These are phyloP conservation scores for Thelonectria rubi DNA, from an alignment of 2,329 filamentous ascomycete species.

Conservation along the genomic window DNA sequence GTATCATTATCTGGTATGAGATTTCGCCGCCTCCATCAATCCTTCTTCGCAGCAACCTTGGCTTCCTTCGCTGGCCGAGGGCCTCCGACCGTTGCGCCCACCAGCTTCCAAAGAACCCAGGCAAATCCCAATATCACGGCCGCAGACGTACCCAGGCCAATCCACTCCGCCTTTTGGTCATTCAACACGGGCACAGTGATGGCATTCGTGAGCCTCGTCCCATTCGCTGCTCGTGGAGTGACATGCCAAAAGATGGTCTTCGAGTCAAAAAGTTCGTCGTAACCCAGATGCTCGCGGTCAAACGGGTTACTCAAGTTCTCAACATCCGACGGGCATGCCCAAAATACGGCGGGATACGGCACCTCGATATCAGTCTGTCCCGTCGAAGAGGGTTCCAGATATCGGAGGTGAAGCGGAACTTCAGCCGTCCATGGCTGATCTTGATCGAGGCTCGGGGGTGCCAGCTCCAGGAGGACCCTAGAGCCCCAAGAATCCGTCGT, in stretches of 20 bases:
- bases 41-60: constrained; percentile 35
- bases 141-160: constrained; percentile 64
- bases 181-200: constrained; percentile 74
- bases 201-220: constrained; percentile 58
- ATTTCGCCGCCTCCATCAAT: background rate
- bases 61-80: background rate
- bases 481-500: constrained; percentile 81
- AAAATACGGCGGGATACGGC: constrained; percentile 87
- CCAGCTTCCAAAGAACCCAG: constrained; percentile 74
- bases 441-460: constrained; percentile 55
- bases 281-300: constrained; percentile 84
- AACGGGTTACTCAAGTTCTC: constrained; percentile 84
- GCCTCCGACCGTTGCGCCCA: constrained; percentile 25
- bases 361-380: constrained; percentile 67
- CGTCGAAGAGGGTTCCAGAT: constrained; percentile 69
- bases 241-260: constrained; percentile 87
- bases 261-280: constrained; percentile 80
- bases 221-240: constrained; percentile 56
- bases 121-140: constrained; percentile 70
- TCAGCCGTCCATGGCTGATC: constrained; percentile 68
- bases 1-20: background rate
- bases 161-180: constrained; percentile 57
- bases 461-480: constrained; percentile 77
- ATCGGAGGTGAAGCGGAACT: constrained; percentile 87
- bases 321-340: constrained; percentile 79